Evolutionary conservation across 805 yeast genomes (phyloP), one percentile per base, ranked within the genome.

Genomic region (Yarrowia sp.): DNA sequence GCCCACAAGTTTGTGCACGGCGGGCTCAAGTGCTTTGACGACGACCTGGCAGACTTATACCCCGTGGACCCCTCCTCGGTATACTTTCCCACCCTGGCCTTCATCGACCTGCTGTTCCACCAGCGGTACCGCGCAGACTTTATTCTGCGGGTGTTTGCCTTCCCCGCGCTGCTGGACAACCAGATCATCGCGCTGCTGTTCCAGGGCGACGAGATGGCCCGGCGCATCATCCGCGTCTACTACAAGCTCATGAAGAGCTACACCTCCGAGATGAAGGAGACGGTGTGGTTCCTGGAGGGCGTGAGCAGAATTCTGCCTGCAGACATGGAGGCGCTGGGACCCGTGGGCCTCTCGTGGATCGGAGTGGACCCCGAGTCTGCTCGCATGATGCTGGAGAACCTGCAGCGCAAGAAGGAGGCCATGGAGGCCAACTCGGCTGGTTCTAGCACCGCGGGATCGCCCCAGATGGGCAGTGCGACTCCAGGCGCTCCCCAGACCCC

Each of bases 261-360:
- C 72, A 89, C 96, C 0, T 83, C 86, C 33, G 96, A 89, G 69
- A 87, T 88, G 87, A 88, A 88, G 71, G 94, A 91, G 68, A 83
- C 83, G 67, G 96, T 92, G 16, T 92, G 97, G 97, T 91, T 92
- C 68, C 77, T 92, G 65, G 96, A 92, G 73, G 97, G 97, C 4
- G 94, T 90, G 1, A 83, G 94, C 5, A 84, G 85, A 61, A 96
- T 91, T 0, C 78, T 92, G 51, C 97, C 97, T 0, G 96, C 86
- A 10, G 96, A 91, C 72, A 96, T 90, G 61, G 97, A 92, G 68
- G 90, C 87, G 68, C 88, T 89, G 70, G 85, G 92, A 1, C 61
- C 61, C 7, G 61, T 55, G 18, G 61, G 61, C 8, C 27, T 55
- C 8, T 55, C 61, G 7, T 55, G 61, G 61, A 55, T 55, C 19